These are phyloP conservation scores for Leccinum variabile DNA, from an alignment of 1,284 basidiomycete genomes.

Conservation along the genomic window DNA sequence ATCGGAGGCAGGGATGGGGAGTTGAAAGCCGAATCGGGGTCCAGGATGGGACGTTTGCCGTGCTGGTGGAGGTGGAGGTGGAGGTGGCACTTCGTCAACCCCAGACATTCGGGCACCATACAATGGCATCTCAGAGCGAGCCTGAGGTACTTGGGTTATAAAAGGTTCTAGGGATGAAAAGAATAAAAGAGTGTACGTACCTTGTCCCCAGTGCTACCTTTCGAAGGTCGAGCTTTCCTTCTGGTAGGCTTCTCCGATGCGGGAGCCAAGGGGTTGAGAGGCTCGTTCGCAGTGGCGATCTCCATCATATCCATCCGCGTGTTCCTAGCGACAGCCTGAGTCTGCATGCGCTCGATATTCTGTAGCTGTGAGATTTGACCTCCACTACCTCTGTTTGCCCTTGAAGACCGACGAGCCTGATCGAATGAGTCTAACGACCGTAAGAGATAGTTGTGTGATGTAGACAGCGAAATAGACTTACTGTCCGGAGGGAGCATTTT, in stretches of 20 bases:
- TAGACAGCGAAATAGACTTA: background rate
- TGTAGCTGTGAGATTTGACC: background rate
- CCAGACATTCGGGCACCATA: too few relatives aligned
- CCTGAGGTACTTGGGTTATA: background rate
- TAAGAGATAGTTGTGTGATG: background rate
- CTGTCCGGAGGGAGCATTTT: background rate
- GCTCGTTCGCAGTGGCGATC: background rate
- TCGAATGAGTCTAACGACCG: background rate
- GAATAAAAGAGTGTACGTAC: background rate
- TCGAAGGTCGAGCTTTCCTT: background rate
- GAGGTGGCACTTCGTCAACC: too few relatives aligned
- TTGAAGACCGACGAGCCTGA: background rate
- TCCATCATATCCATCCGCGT: background rate
- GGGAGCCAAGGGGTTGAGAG: background rate
- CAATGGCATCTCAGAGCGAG: too few relatives aligned
- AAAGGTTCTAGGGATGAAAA: background rate
- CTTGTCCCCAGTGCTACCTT: background rate
- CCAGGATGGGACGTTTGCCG: background rate
- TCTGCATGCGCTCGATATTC: background rate
- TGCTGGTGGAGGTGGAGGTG: background rate
- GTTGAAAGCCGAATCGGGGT: background rate
- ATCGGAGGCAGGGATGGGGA: background rate
- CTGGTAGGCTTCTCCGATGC: background rate
- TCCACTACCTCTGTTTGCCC: background rate
- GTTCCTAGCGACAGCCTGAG: background rate